Evolutionary conservation across 2,329 filamentous ascomycete species (phyloP).

Genomic region (Xylaria hypoxylon): DNA sequence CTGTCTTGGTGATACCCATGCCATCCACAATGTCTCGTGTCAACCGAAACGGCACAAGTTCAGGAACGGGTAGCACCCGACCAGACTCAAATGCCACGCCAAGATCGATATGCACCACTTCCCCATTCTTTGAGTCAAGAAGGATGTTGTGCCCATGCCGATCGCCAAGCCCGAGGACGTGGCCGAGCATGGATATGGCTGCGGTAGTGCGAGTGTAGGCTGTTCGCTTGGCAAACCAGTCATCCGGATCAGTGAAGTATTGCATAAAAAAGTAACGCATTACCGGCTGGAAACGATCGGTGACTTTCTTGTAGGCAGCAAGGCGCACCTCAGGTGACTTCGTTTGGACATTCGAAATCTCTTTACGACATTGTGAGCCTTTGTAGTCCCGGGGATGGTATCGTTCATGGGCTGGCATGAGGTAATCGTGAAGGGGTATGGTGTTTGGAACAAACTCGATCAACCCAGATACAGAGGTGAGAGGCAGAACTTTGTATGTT

Average conservation of each 20-base stretch:
- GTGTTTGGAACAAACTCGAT: constrained; percentile 98
- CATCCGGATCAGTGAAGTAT: constrained; percentile 90
- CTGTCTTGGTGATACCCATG: constrained; percentile 94
- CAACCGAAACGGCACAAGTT: constrained; percentile 93
- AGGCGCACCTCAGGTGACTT: constrained; percentile 78
- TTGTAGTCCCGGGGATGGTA: constrained; percentile 90
- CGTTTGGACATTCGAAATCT: constrained; percentile 79
- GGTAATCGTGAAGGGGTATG: constrained; percentile 88
- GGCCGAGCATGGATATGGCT: constrained; percentile 93
- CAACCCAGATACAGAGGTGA: constrained; percentile 85
- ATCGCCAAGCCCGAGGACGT: constrained; percentile 92
- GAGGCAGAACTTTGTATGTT: constrained; percentile 95
- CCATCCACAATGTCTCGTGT: constrained; percentile 96
- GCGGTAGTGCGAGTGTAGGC: constrained; percentile 95
- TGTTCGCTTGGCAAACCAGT: constrained; percentile 91
- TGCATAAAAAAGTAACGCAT: constrained; percentile 99
- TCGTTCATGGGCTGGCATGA: constrained; percentile 88
- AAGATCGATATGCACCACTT: constrained; percentile 96
- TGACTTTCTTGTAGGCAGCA: constrained; percentile 80
- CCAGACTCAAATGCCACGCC: constrained; percentile 98
- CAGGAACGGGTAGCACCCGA: constrained; percentile 92
- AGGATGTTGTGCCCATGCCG: constrained; percentile 97
- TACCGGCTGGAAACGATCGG: constrained; percentile 87
- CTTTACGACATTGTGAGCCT: constrained; percentile 78
- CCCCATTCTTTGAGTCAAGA: constrained; percentile 87